Evolutionary conservation across 805 yeast genomes (phyloP), one percentile per base, ranked within the genome.

Genomic region (Cyberlindnera americana): DNA sequence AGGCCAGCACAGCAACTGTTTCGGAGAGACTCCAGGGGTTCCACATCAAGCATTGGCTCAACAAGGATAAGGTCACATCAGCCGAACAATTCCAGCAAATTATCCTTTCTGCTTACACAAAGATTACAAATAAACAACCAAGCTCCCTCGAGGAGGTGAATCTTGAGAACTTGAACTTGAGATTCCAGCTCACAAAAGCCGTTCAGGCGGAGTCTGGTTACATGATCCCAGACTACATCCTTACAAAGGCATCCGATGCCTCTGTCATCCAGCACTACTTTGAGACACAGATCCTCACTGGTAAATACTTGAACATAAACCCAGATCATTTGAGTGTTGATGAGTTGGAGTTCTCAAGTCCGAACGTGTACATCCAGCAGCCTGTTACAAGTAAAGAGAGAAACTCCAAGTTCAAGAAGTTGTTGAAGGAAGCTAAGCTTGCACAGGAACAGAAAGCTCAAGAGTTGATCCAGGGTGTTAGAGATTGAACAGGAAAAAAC

Each of bases 131-230:
- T 3, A 18, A 38, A 6, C 13, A 38, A 5, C 36, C 48, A 5
- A 17, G 25, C 5, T 28, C 29, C 1, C 42, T 56, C 12, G 29
- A 37, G 1, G 53, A 59, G 6, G 32, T 47, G 11, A 35, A 36
- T n/a, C 33, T 59, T 17, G 47, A 50, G 11, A 50, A 62, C 48
- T 49, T 67, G 27, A 41, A 48, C n/a, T 36, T 54, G 5, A 65
- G 67, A 42, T 68, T 68, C 42, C 50, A 57, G n/a, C 54, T 64
- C 36, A 51, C 65, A 5, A 62, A 58, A 38, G 25, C 37, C 16
- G 37, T 68, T 13, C 73, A 68, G 49, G 37, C 60, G 9, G 38
- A 55, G 22, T 56, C 71, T 15, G 73, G 73, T 14, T 55, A 56
- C 38, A 26, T 59, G 19, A 57, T 68, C 13, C 65, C 73, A 16